Evolutionary conservation across 208 protist species (phyloP).

Genomic region (Herpetomonas tarakana): DNA sequence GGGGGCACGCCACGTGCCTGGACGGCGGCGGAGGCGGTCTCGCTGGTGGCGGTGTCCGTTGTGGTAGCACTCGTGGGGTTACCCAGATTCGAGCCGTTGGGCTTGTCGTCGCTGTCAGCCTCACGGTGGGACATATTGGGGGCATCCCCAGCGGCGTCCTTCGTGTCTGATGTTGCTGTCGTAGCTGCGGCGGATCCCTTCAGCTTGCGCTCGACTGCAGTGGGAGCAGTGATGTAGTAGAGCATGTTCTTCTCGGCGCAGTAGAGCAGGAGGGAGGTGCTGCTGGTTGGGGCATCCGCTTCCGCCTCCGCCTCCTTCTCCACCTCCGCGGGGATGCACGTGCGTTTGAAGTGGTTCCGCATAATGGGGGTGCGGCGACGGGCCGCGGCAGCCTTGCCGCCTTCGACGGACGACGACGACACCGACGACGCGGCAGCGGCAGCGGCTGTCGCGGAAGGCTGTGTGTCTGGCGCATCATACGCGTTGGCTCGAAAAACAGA

Average conservation of each 20-base stretch:
- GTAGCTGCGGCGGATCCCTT: constrained; percentile 3
- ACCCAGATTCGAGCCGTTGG: background rate
- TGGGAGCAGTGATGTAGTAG: constrained; percentile 26
- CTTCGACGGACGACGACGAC: constrained; percentile 13
- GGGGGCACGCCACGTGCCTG: background rate
- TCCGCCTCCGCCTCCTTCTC: constrained; percentile 23
- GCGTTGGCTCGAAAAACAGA: background rate
- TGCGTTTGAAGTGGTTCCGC: constrained; percentile 54
- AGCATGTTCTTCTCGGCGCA: constrained; percentile 48
- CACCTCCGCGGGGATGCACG: constrained; percentile 34
- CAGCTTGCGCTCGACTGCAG: background rate
- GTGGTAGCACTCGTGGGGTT: background rate
- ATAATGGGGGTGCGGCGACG: constrained; percentile 28
- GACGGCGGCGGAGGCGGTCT: background rate
- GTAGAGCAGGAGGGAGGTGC: constrained; percentile 36
- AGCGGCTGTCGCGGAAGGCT: background rate
- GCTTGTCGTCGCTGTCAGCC: background rate
- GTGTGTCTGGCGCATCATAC: background rate
- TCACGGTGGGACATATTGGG: background rate
- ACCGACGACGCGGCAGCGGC: constrained; percentile 5
- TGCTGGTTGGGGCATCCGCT: constrained; percentile 7
- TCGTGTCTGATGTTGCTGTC: background rate
- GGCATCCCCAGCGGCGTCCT: background rate
- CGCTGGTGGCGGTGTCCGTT: background rate
- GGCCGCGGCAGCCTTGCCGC: background rate